Evolutionary conservation across 139 green algal species (phyloP), one percentile per base, ranked within the genome.

Genomic region (Micractinium sp.): DNA sequence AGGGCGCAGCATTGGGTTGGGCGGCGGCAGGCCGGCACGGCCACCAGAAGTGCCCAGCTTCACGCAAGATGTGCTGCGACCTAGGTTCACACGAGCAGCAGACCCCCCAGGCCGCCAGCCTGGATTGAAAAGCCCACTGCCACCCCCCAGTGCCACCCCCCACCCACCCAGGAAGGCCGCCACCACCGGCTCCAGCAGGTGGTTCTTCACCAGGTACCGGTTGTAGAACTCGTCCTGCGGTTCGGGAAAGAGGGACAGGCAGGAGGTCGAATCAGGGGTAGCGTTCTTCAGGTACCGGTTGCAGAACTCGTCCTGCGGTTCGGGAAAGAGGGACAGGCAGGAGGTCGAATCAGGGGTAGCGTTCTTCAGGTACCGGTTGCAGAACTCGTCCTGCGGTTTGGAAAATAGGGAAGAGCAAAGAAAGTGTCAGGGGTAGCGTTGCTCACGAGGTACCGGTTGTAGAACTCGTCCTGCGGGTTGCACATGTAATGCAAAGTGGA

Each of bases 161-260:
- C 63, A 71, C 66, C 41, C 67, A 87, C 66, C 90, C 33, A 97
- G 90, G 87, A 99, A 99, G 2, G 90, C 93, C 3, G 90, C 82
- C 77, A 99, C 93, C 69, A 99, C 86, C 4, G 95, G 95, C 71
- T 95, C 96, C 87, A 99, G 92, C 60, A 98, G 85, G 83, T 96
- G 94, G 85, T 98, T 94, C 76, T 96, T 95, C 0, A 96, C 82
- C 29, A 92, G 83, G 85, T 97, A 96, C 66, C 93, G 91, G 88
- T 96, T 89, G 92, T 98, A 98, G 73, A 98, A 98, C 36, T 97
- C 95, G 83, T 98, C 96, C 84, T 93, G 90, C 66, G 29, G 73
- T 23, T 12, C 1, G 33, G 4, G 67, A 38, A 29, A 16, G n/a
- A n/a, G 23, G 31, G 29, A 33, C 71, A 16, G 0, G 31, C 71